Percentiles rank a stretch among this genome's conserved stretches.
phyloP scores from a whole-genome alignment of 1,284 basidiomycete species.

The Ustilago curta region DNA sequence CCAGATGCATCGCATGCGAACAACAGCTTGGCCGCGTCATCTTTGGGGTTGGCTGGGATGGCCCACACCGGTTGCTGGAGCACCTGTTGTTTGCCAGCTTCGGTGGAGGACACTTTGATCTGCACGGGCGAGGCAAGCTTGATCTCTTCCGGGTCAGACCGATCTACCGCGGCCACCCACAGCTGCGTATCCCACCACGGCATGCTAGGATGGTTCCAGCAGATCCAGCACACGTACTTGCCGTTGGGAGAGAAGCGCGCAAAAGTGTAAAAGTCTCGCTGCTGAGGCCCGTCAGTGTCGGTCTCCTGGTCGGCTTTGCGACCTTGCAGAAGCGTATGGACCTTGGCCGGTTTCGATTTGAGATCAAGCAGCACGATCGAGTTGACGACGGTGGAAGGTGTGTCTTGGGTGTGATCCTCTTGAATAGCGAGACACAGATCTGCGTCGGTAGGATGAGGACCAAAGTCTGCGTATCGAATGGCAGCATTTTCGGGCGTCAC shows the following conservation, averaged over 20 bases:
- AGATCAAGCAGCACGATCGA: conserved; percentile 75
- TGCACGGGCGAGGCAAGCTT: conserved; percentile 18
- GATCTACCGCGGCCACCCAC: conserved; percentile 72
- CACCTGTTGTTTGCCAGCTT: conserved; percentile 44
- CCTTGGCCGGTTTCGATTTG: conserved; percentile 15
- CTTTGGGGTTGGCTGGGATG: conserved; percentile 61
- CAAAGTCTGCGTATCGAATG: conserved; percentile 73
- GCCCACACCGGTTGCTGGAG: conserved; percentile 73
- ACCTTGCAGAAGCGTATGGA: conserved; percentile 50
- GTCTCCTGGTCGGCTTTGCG: conserved; percentile 68
- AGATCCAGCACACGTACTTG: conserved; percentile 76
- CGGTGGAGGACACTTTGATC: conserved; percentile 21
- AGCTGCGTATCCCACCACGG: conserved; percentile 81
- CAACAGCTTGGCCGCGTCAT: conserved; percentile 73
- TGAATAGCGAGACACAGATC: conserved; percentile 73
- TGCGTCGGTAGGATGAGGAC: conserved; percentile 70
- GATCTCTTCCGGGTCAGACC: conserved; percentile 15
- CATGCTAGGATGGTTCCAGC: conserved; percentile 82
- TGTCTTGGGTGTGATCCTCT: conserved; percentile 78
- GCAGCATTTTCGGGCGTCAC: conserved; percentile 76
- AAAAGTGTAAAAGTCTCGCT: conserved; percentile 77
- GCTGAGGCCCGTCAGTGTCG: conserved; percentile 58
- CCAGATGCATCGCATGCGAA: conserved; percentile 79
- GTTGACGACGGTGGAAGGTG: conserved; percentile 74
- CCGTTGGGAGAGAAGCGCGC: conserved; percentile 79